Evolutionary conservation across 495 filamentous ascomycete genomes (phyloP), one percentile per base, ranked within the genome.

Genomic region (Annulohypoxylon maeteangense): DNA sequence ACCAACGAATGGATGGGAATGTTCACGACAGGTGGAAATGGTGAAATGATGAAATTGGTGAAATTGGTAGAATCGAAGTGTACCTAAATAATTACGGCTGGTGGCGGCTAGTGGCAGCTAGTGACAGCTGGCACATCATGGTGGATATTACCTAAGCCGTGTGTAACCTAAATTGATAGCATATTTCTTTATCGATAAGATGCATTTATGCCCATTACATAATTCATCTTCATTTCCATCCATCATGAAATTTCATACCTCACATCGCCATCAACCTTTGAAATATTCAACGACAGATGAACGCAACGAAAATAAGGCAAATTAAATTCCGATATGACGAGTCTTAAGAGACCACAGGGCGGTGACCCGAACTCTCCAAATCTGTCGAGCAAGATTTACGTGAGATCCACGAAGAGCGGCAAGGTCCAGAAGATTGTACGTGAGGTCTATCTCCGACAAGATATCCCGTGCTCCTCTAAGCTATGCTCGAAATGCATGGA

Each of bases 351-450:
- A 72, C 88, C 92, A 20, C 78, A 88, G 65, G 89, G 84, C 57
- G 82, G 86, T 8, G 93, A 94, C 72, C 85, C 89, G 14, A 84
- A 88, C 55, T 84, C 88, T n/a, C 83, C 88, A 53, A 95, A 91
- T 79, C 91, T 97, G 62, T 91, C 90, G 48, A 97, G 90, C 87
- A 97, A 98, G 82, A 87, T 95, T 69, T 99, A 94, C 74, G 91
- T 98, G 67, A 85, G 95, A 63, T 97, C 95, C 27, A 94, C 93
- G 16, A 95, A 91, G 79, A 92, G 88, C 79, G 95, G 95, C 75
- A 98, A 97, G 83, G 95, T 98, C 65, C 93, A 97, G 81, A 99
- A 99, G 83, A 94, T 99, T 78, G 96, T 98, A 65, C 89, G 93
- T 50, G 95, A 99, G 84, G 83, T 98, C 58, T 98, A 99, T 81